These are phyloP conservation scores for Saitozyma podzolica DNA, from an alignment of 768 basidiomycete genomes.

Conservation along the genomic window DNA sequence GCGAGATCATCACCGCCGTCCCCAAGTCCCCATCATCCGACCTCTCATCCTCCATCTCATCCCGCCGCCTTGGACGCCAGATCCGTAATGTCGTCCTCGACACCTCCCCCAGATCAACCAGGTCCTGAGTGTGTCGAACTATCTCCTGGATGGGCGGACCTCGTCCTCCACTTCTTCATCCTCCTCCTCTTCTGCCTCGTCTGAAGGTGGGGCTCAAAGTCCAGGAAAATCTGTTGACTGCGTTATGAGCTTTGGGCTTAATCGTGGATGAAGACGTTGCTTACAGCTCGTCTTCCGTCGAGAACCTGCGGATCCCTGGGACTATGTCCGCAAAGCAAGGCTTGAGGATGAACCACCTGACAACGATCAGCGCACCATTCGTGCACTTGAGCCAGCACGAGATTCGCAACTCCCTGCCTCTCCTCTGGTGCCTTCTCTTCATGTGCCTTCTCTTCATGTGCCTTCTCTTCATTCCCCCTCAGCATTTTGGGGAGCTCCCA, in stretches of 20 bases:
- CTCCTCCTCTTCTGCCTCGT: constrained; percentile 51
- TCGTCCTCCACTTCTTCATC: constrained; percentile 26
- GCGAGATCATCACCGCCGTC: constrained; percentile 70
- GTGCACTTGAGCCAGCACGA: too few relatives aligned
- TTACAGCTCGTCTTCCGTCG: constrained; percentile 68
- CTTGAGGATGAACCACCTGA: constrained; percentile 89
- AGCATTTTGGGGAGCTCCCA: constrained; percentile 78
- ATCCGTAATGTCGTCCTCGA: neutral
- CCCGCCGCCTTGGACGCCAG: constrained; percentile 3
- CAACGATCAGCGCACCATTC: neutral
- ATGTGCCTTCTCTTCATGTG: constrained; percentile 44
- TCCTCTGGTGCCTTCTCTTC: constrained; percentile 39
- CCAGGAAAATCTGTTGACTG: constrained; percentile 65
- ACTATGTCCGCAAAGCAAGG: constrained; percentile 97
- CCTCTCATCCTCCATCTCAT: constrained; percentile 10
- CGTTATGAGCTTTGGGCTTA: neutral
- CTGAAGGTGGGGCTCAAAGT: constrained; percentile 64
- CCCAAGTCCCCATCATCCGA: constrained; percentile 44
- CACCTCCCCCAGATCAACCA: constrained; percentile 16
- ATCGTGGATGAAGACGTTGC: constrained; percentile 1
- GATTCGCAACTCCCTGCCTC: constrained; percentile 33
- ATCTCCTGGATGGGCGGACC: too few relatives aligned
- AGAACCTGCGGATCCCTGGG: constrained; percentile 89
- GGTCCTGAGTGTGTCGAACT: too few relatives aligned
- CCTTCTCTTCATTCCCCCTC: constrained; percentile 52